phyloP scores from a whole-genome alignment of 2,329 filamentous ascomycete species.

The Graphiopsis chlorocephala region DNA sequence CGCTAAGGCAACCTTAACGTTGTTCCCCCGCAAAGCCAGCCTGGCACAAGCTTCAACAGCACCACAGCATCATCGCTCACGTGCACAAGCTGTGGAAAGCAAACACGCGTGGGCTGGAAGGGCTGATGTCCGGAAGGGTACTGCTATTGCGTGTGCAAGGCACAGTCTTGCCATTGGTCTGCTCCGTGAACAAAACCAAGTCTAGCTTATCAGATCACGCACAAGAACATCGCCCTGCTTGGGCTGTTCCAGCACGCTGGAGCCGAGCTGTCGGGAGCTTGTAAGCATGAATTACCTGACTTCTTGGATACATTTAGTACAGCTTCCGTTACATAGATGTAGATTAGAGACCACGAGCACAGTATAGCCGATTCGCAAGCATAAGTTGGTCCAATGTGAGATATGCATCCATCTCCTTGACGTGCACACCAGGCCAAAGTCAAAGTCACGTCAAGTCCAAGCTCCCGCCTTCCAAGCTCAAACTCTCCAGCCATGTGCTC shows the following conservation, averaged over 20 bases:
- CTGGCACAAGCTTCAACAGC: background rate
- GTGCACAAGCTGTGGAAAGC: background rate
- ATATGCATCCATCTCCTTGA: background rate
- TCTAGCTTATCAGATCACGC: background rate
- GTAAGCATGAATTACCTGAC: background rate
- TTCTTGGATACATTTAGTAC: background rate
- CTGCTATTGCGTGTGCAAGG: background rate
- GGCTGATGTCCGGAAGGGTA: background rate
- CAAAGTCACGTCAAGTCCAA: background rate
- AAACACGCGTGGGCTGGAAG: background rate
- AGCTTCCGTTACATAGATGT: background rate
- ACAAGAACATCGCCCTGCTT: background rate
- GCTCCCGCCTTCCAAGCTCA: background rate
- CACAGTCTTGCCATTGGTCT: background rate
- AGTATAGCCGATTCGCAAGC: background rate
- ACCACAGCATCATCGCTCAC: background rate
- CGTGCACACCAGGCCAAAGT: background rate
- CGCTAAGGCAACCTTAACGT: background rate
- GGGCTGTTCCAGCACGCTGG: background rate
- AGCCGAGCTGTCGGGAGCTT: background rate
- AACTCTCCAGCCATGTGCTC: slow-evolving; percentile 12
- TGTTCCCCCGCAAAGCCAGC: background rate
- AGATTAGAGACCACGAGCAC: background rate
- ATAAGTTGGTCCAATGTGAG: background rate
- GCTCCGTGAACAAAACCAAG: background rate